Base-by-base conservation (phyloP, 441 rosid species). In the Mallotus repandus region DNA sequence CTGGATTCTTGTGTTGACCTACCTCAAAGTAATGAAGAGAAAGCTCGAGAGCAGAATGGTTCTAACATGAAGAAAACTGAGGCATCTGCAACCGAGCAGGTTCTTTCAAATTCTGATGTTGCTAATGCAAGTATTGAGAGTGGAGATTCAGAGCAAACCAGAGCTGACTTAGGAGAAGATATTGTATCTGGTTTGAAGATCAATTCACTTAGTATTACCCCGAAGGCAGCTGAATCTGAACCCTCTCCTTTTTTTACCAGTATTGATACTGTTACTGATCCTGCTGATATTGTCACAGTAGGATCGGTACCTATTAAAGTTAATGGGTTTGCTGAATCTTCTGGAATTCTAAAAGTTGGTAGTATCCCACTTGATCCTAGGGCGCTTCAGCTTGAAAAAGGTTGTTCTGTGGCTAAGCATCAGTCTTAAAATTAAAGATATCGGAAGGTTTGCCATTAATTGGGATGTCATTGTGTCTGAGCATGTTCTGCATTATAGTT, bases 261-360 rank as follows among this genome's bases (percentile, higher is more conserved):
- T 60, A 18, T 78, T 73, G 74, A 71, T 73, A 62, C 52, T 2
- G 58, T 74, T 48, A 65, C 61, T 35, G 86, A 60, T 55, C 58
- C 71, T 32, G n/a, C 35, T 38, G 84, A 74, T 29, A 77, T 81
- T 45, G 83, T 89, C 52, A 92, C 88, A 3, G 88, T 88, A 13
- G 95, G 97, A 69, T 87, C 92, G 53, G 70, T 89, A 84, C 89
- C 92, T 12, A 76, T 94, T 48, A 88, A 91, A 73, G 91, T 92
- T 13, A 85, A 85, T 0, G 88, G 90, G 15, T 81, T 69, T 68
- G 63, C 76, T 1, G 91, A 80, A 70, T 76, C 91, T 74, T 63
- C 91, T 61, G 80, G 86, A 69, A 38, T 73, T 46, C 69, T 87
- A 63, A 87, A 79, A 5, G 83, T 89, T 41, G 98, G 96, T 52